phyloP scores from a whole-genome alignment of 352 stramenopile genomes.

The Phytophthora tentaculata region DNA sequence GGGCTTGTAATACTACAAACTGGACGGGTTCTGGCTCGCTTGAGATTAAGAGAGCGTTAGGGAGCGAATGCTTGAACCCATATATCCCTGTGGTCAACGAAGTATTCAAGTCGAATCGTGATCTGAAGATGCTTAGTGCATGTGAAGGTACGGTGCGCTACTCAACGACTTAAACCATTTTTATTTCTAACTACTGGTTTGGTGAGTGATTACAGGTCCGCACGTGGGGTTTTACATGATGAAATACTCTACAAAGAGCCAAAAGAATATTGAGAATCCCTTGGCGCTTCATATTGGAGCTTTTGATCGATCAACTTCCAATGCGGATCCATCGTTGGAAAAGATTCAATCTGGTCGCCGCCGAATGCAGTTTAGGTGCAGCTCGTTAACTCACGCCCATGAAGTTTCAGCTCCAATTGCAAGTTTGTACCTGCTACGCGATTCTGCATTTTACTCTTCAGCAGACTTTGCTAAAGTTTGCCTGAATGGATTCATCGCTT shows the following conservation, averaged over 20 bases:
- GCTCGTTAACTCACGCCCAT: neutral
- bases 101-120: neutral
- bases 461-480: too few species aligned
- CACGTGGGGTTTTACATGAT: neutral
- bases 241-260: neutral
- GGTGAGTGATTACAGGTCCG: too few species aligned
- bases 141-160: neutral
- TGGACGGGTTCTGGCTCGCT: neutral
- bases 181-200: neutral
- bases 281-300: neutral
- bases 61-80: neutral
- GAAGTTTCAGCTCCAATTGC: neutral
- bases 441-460: neutral
- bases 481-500: neutral
- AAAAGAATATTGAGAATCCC: neutral
- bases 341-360: neutral
- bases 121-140: neutral
- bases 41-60: neutral
- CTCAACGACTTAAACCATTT: too few species aligned
- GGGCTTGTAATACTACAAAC: neutral
- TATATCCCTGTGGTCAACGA: neutral
- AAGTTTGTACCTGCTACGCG: neutral
- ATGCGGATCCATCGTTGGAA: neutral
- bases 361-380: neutral
- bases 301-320: neutral